Base-by-base conservation (phyloP, 2,329 filamentous ascomycete species). In the Talaromyces verruculosus region DNA sequence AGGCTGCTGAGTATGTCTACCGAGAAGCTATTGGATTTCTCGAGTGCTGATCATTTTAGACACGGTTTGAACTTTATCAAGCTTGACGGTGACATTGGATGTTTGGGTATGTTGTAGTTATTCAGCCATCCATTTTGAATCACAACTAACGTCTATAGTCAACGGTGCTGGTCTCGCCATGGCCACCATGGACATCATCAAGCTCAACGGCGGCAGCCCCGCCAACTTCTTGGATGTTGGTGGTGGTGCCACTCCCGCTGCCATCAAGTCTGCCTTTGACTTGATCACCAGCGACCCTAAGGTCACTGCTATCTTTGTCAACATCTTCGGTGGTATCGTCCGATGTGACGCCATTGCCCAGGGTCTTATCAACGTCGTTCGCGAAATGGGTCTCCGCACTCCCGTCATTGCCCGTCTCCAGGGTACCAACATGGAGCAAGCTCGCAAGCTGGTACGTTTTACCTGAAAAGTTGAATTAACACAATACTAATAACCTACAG, bases 111-210 rank as follows among this genome's bases (percentile, higher is more conserved):
- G 74, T 13, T 51, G 19, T 43, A 30, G 11, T 15, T 13, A 49
- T 15, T 45, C 45, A 8, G 4, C 11, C 33, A 19, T 47, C 37
- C 7, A 58, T 7, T 39, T 15, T 15, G 53, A 58, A 35, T 13
- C 7, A 39, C 5, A 59, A 15, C 57, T 60, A 28, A 61, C 17
- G 66, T 30, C 6, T 19, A 22, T 70, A 73, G 95, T 99, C 84
- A 99, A 99, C 84, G 95, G 95, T 79, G 95, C 95, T 75, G 95
- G 95, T 84, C 91, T 99, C 72, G 95, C 95, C 83, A 99, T 99
- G 95, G 95, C 95, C 70, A 99, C 95, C 79, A 99, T 99, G 95
- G 95, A 99, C 82, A 98, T 99, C 81, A 99, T 99, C 88, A 98
- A 99, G 89, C 88, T 99, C 70, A 99, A 98, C 84, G 95, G 95